A percentile compares a stretch with the other conserved stretches of the same genome.
Evolutionary conservation across 2,329 filamentous ascomycete genomes (phyloP).

Genomic region (Penicillium sp.): DNA sequence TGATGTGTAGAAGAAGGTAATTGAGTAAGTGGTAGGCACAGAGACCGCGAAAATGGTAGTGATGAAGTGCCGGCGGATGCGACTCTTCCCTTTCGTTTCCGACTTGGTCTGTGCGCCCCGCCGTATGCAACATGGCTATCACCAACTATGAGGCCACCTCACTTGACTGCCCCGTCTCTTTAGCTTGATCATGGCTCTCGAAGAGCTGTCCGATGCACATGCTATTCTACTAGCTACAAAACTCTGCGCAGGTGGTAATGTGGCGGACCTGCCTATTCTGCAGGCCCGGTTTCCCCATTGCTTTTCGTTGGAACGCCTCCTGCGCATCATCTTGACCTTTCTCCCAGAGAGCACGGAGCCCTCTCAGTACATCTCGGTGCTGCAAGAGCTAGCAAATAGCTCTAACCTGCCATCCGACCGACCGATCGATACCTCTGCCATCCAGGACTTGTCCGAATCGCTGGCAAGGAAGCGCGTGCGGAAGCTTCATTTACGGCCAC

Average conservation of each 20-base stretch:
- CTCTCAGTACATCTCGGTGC: slow-evolving; percentile 47
- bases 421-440: slow-evolving; percentile 46
- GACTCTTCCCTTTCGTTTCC: slow-evolving; percentile 33
- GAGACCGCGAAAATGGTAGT: slow-evolving; percentile 23
- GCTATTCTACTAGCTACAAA: slow-evolving; percentile 58
- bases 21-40: slow-evolving; percentile 20
- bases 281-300: slow-evolving; percentile 48
- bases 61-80: slow-evolving; percentile 29
- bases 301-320: slow-evolving; percentile 52
- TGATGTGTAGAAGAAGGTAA: slow-evolving; percentile 23
- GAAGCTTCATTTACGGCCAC: slow-evolving; percentile 51
- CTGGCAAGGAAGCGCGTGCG: slow-evolving; percentile 53
- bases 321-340: slow-evolving; percentile 60
- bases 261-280: slow-evolving; percentile 52
- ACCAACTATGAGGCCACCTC: slow-evolving; percentile 27
- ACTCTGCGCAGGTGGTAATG: slow-evolving; percentile 54
- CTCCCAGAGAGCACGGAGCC: slow-evolving; percentile 59
- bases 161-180: slow-evolving; percentile 17
- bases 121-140: slow-evolving; percentile 26
- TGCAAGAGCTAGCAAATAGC: slow-evolving; percentile 47
- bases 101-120: slow-evolving; percentile 29
- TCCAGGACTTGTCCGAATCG: slow-evolving; percentile 49
- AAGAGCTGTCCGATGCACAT: slow-evolving; percentile 52
- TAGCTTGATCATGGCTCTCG: slow-evolving; percentile 34
- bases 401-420: slow-evolving; percentile 24